Conservation (phyloP, 805 yeast genomes). For the Candida germanica region DNA sequence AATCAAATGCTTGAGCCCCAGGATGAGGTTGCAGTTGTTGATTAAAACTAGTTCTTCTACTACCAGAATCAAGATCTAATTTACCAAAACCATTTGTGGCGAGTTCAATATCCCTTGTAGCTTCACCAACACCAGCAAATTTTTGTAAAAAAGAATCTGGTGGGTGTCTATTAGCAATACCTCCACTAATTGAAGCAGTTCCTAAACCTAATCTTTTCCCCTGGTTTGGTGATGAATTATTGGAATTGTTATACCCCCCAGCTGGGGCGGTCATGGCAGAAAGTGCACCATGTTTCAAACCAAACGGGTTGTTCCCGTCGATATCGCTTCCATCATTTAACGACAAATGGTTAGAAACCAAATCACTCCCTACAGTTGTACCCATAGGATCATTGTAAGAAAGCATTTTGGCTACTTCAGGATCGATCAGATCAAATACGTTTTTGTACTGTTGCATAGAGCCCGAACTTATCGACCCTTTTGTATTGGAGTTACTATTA, state of each 20-base stretch:
- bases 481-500: no score
- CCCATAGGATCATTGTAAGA: conserved; percentile 15
- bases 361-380: conserved; percentile 5
- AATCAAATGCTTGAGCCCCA: conserved; percentile 4
- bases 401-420: conserved; percentile 36
- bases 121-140: conserved; percentile 64
- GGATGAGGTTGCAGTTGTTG: conserved; percentile 11
- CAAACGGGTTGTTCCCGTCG: conserved; percentile 37
- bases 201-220: conserved; percentile 41
- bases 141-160: conserved; percentile 56
- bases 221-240: conserved; percentile 14
- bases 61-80: conserved; percentile 25
- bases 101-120: conserved; percentile 62
- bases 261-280: conserved; percentile 48
- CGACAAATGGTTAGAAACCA: conserved; percentile 35
- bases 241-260: conserved; percentile 23
- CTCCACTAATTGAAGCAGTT: conserved; percentile 61
- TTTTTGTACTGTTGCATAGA: conserved; percentile 19
- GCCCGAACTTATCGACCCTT: conserved; percentile 3
- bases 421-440: conserved; percentile 40
- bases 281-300: conserved; percentile 46
- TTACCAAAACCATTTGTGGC: conserved; percentile 39
- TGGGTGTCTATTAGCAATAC: conserved; percentile 46
- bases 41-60: conserved; percentile 53
- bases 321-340: conserved; percentile 43